Base-by-base conservation (phyloP, 129 eudicot species). In the Smallanthus sonchifolius region DNA sequence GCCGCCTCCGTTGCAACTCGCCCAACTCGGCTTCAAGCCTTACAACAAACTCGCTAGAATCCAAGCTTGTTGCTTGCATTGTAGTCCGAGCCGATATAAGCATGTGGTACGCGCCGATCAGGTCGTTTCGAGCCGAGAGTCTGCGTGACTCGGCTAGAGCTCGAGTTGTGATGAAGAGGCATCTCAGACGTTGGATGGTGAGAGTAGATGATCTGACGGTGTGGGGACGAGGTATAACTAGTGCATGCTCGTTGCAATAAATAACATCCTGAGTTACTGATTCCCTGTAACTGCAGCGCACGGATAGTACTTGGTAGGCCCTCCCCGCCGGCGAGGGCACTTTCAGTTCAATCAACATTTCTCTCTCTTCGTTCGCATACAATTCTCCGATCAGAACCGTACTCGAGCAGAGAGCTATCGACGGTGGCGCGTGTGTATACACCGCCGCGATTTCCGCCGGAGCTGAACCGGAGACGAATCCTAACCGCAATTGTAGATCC, bases 141-240 rank as follows among this genome's bases (percentile, higher is more conserved):
- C 84, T 64, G 34, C 90, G 79, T 2, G 88, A 83, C 79, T 95
- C 99, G 48, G 99, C 99, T 63, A 91, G 45, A 1, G 99, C 99
- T 72, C 97, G 83, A 4, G 90, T 86, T 7, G 91, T 70, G 34
- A 95, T 51, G 55, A 95, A 95, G 2, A 82, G 77, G 47, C 57
- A 73, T 74, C 85, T 85, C 40, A 91, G 52, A 84, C 94, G 92
- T 83, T 87, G 90, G 88, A 89, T 86, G 10, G 73, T 38, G 1
- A 81, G 65, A 0, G 78, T 40, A 0, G 93, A 75, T n/a, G 96
- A 88, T 74, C 94, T 83, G 65, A 91, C 86, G 85, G 93, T 79
- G 77, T 79, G 84, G 4, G 93, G 87, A 0, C 88, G 85, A 7
- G 98, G 97, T 15, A 94, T 84, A 38, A 76, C 45, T 16, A 91